Conservation (phyloP, 257 asterid genomes). For the Asclepias syriaca region DNA sequence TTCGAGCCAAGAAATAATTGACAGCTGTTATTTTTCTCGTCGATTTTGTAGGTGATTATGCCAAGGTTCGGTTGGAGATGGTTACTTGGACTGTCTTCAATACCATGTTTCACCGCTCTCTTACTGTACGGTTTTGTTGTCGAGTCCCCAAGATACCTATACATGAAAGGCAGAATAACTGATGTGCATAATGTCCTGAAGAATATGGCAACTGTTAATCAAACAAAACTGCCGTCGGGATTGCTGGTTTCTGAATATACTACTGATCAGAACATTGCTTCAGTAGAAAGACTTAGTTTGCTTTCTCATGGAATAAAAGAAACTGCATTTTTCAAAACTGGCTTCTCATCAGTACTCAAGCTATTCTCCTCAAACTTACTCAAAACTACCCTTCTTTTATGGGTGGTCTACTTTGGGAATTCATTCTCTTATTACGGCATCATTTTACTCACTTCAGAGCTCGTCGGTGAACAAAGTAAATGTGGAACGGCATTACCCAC, state of each 20-base stretch:
- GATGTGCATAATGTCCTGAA: slow-evolving; percentile 46
- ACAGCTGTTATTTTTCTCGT: neutral
- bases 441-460: slow-evolving; percentile 68
- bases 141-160: slow-evolving; percentile 72
- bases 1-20: neutral
- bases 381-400: slow-evolving; percentile 49
- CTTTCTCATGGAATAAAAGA: slow-evolving; percentile 22
- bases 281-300: slow-evolving; percentile 24
- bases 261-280: slow-evolving; percentile 17
- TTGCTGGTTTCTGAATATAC: slow-evolving; percentile 37
- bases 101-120: slow-evolving; percentile 55
- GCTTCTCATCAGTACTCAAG: slow-evolving; percentile 31
- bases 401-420: slow-evolving; percentile 60
- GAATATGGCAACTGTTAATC: slow-evolving; percentile 43
- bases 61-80: slow-evolving; percentile 79
- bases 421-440: slow-evolving; percentile 66
- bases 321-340: slow-evolving; percentile 17
- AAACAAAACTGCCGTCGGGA: slow-evolving; percentile 52
- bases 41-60: slow-evolving; percentile 42
- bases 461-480: slow-evolving; percentile 50
- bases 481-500: slow-evolving; percentile 28
- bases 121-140: slow-evolving; percentile 42
- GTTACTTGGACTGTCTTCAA: slow-evolving; percentile 64
- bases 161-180: slow-evolving; percentile 35
- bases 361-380: slow-evolving; percentile 45